Evolutionary conservation across 2,329 filamentous ascomycete genomes (phyloP), one percentile per base, ranked within the genome.

Genomic region (Seiridium cupressi): DNA sequence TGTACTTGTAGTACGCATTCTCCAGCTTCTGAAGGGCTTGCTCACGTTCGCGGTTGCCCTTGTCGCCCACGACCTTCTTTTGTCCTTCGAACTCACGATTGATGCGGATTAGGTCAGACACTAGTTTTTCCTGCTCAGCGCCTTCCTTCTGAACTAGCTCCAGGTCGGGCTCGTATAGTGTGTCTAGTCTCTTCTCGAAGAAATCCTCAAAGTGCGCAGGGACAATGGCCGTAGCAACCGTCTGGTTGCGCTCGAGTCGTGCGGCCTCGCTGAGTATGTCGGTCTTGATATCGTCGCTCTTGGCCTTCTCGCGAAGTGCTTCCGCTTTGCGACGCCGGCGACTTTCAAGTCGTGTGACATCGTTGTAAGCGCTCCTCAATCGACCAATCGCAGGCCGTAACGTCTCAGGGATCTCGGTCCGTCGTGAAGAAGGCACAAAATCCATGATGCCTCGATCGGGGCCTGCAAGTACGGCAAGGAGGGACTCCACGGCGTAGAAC

Each of bases 1-100:
- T 97, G 79, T 98, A 98, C 76, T 94, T 96, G 74, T 93, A 88
- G 72, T 96, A 98, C 0, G 92, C 94, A 64, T 91, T 93, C 73
- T 98, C 94, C 8, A 99, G 80, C 63, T 85, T 87, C 74, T 99
- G 95, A 54, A 99, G 77, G 0, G 92, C 93, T 66, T 90, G 85
- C 72, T 98, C 94, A 11, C 95, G 87, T 70, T 96, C 93, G 62
- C 77, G 74, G 64, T 92, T 79, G 51, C 83, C 83, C 13, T 79
- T 78, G 40, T 81, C 81, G n/a, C 80, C 90, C 3, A 88, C 87
- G 44, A 81, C 83, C 57, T 88, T 85, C 64, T 91, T 84, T 66
- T 86, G 91, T 26, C 84, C 81, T 63, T 90, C 85, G 67, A 98
- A 97, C 18, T 89, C 88, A 11, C 85, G 84, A 72, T 96, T 96